Base-by-base conservation (phyloP, 257 asterid species). In the Paulownia fortunei region DNA sequence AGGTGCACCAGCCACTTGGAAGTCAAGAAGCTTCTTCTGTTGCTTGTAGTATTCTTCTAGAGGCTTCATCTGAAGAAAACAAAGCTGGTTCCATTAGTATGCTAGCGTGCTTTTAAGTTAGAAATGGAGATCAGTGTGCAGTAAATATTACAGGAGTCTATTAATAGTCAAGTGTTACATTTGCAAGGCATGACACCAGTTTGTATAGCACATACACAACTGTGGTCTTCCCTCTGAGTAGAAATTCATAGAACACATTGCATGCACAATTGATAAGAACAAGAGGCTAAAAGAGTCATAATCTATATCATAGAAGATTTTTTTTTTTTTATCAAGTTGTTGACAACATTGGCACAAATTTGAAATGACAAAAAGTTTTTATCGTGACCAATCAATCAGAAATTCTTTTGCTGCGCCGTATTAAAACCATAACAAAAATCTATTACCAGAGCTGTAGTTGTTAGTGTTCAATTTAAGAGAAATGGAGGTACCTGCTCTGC, bases 11-110 rank as follows among this genome's bases (percentile, higher is more conserved):
- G 88, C 87, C 75, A 91, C 91, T 49, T 87, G 88, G 86, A 91
- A 95, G 77, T 91, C 88, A 2, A 95, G 82, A 75, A 91, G 97
- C 89, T 95, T 95, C 88, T 82, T 87, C 88, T 89, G 97, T 56
- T 86, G 86, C 87, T 84, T 84, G 70, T 93, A 95, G 86, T 93
- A 89, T 39, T 95, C 99, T 87, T 95, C 98, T 2, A 95, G 39
- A 8, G 88, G 85, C 87, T 88, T 90, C 86, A 79, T 89, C 99
- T 92, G 88, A 65, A 72, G 18, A 74, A 44, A 80, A 68, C 21
- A 58, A 64, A 39, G 49, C 7, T 9, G 0, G 23, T 26, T 21
- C 42, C 47, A 71, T 47, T 36, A 73, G 83, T 58, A 69, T 49
- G 56, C 27, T 21, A 58, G 21, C 15, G 42, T 23, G 16, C 3